Conservation (phyloP, 768 basidiomycete genomes). For the Tephrocybe rancida region DNA sequence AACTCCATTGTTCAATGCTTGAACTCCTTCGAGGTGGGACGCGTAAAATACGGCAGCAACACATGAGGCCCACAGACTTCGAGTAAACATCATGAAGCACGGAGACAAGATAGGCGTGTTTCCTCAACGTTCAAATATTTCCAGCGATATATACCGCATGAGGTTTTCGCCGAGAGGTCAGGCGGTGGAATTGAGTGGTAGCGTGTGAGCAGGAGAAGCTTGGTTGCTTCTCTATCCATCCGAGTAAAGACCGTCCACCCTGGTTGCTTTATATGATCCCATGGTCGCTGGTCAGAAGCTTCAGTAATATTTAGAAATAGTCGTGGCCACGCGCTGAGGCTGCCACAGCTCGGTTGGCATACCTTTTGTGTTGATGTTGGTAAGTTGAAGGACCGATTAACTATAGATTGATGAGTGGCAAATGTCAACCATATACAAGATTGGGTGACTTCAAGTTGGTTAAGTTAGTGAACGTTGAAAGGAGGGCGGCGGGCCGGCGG, state of each 20-base stretch:
- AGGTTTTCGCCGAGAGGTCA: not conserved
- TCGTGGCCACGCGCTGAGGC: no score
- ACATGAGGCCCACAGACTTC: slow-evolving; percentile 23
- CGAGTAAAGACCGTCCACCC: slow-evolving; percentile 4
- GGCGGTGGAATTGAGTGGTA: not conserved
- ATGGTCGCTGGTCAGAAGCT: no score
- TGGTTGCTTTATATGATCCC: not conserved
- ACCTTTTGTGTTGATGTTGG: no score
- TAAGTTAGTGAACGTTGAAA: no score
- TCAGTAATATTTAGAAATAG: no score
- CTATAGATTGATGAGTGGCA: no score
- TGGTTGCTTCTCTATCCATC: not conserved
- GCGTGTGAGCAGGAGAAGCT: not conserved
- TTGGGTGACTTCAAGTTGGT: no score
- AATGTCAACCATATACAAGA: no score
- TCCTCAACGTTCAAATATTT: not conserved
- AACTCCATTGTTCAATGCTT: slow-evolving; percentile 32
- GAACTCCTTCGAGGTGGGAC: slow-evolving; percentile 7
- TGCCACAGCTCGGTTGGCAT: no score
- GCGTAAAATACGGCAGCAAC: slow-evolving; percentile 15
- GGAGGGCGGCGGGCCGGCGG: no score
- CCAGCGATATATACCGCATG: not conserved
- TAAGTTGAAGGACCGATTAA: no score
- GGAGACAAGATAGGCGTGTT: not conserved
- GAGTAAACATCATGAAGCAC: slow-evolving; percentile 21